A percentile compares a stretch with the other conserved stretches of the same genome.
phyloP scores from a whole-genome alignment of 345 rosid species.

The Clarkia xantiana region DNA sequence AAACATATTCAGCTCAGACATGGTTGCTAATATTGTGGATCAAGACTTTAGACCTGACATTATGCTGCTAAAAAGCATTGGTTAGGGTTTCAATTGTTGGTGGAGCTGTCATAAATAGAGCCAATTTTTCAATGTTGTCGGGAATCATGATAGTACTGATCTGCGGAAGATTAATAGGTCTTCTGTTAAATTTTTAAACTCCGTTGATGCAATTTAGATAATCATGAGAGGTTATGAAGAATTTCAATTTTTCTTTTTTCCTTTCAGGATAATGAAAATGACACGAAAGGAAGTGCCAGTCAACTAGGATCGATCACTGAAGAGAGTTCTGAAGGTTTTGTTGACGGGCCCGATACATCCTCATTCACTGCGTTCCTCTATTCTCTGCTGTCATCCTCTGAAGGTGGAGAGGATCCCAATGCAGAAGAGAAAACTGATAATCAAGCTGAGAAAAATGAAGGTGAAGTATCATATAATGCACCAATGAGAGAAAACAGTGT shows the following conservation, averaged over 20 bases:
- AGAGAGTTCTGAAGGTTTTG: slow-evolving; percentile 26
- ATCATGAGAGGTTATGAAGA: neutral
- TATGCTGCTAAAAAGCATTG: too few relatives aligned
- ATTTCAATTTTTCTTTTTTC: slow-evolving; percentile 1
- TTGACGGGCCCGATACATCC: slow-evolving; percentile 84
- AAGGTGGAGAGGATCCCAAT: slow-evolving; percentile 23
- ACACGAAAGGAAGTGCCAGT: slow-evolving; percentile 18
- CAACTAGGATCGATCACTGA: slow-evolving; percentile 32
- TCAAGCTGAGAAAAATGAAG: slow-evolving; percentile 23
- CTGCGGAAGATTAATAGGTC: too few relatives aligned
- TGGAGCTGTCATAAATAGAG: too few relatives aligned
- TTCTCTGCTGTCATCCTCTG: slow-evolving; percentile 61
- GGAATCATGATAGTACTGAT: too few relatives aligned
- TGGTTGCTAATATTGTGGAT: too few relatives aligned
- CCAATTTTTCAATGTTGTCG: too few relatives aligned
- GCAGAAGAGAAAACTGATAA: slow-evolving; percentile 24
- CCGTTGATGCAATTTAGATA: neutral
- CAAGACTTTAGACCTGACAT: too few relatives aligned
- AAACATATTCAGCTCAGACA: too few relatives aligned
- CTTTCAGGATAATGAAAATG: slow-evolving; percentile 38
- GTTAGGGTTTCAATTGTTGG: too few relatives aligned
- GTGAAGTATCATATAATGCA: slow-evolving; percentile 13
- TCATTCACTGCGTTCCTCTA: slow-evolving; percentile 84
- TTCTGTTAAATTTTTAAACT: too few relatives aligned
- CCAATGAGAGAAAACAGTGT: slow-evolving; percentile 36